Evolutionary conservation across 148 eudicot genomes (phyloP), one percentile per base, ranked within the genome.

Genomic region (Suaeda aralocaspica): DNA sequence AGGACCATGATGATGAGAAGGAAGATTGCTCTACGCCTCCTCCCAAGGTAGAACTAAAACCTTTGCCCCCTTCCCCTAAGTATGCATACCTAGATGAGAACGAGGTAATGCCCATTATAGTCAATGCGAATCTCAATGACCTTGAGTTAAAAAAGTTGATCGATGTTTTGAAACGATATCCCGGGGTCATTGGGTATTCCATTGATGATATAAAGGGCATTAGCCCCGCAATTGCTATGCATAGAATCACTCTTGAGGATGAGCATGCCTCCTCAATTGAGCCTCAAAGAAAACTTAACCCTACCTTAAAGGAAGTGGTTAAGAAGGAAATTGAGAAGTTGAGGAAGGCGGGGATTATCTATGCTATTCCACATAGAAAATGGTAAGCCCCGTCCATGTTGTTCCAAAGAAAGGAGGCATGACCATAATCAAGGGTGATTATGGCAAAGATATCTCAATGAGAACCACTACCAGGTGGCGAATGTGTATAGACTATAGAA

Each of bases 371-470:
- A 11, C 22, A 59, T 59, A 59, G 64, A 14, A 19, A 59, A 11
- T 59, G 64, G 64, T 59, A 5, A 61, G 66, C 42, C 66, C 46
- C 4, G 66, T 61, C 6, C 66, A 61, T 6, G 66, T 61, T 0
- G 66, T 61, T 5, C 66, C 66, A 14, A 51, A 51, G 9, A 51
- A 51, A 24, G 56, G 56, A 2, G 56, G 25, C 3, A n/a, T 51
- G 56, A 51, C 56, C 24, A 51, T 51, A 3, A n/a, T 51, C 13
- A 9, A 51, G 42, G 22, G 18, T 13, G 64, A 59, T 3, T 9
- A 59, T 13, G 64, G 39, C 8, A 31, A 33, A n/a, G 18, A 2
- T 1, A 31, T 34, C 24, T 33, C 39, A 9, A 59, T 24, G 2
- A 64, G 36, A 18, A 39, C 19, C 2, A 19, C 14, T 10, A 48